Conservation (phyloP, 805 yeast species). For the Ogataea pini region DNA sequence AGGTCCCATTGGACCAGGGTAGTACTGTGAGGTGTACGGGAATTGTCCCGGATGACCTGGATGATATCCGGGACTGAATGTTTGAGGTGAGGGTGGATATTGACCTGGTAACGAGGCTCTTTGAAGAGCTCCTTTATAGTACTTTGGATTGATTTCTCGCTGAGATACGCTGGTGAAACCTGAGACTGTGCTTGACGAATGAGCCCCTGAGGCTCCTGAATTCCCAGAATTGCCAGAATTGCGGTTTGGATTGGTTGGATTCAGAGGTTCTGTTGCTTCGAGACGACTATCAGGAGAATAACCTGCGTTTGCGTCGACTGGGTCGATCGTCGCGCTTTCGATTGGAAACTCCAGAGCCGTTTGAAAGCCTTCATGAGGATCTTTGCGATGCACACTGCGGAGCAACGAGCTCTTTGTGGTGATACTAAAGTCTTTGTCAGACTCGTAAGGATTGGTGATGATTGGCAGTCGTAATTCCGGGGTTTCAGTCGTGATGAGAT, state of each 20-base stretch:
- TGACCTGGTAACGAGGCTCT: constrained; percentile 28
- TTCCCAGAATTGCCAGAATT: neutral
- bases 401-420: constrained; percentile 2
- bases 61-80: neutral
- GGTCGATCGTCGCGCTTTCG: constrained; percentile 6
- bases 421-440: constrained; percentile 5
- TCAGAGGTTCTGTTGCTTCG: constrained; percentile 7
- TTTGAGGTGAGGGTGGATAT: constrained; percentile 19
- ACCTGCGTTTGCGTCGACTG: constrained; percentile 1
- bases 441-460: constrained; percentile 19
- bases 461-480: constrained; percentile 16
- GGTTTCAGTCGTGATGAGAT: constrained; percentile 6
- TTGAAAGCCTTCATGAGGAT: constrained; percentile 5
- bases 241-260: neutral
- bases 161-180: constrained; percentile 80
- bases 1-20: constrained; percentile 15
- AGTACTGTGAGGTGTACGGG: constrained; percentile 26
- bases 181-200: constrained; percentile 44
- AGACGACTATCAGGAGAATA: constrained; percentile 19
- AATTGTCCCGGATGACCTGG: constrained; percentile 18
- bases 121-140: constrained; percentile 39
- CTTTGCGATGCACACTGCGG: neutral
- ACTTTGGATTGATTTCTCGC: constrained; percentile 66
- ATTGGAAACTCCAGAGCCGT: constrained; percentile 4
- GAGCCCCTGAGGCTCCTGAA: constrained; percentile 11